Evolutionary conservation across 164 flowering plant species (phyloP), one percentile per base, ranked within the genome.

Genomic region (Chimonanthus praecox): DNA sequence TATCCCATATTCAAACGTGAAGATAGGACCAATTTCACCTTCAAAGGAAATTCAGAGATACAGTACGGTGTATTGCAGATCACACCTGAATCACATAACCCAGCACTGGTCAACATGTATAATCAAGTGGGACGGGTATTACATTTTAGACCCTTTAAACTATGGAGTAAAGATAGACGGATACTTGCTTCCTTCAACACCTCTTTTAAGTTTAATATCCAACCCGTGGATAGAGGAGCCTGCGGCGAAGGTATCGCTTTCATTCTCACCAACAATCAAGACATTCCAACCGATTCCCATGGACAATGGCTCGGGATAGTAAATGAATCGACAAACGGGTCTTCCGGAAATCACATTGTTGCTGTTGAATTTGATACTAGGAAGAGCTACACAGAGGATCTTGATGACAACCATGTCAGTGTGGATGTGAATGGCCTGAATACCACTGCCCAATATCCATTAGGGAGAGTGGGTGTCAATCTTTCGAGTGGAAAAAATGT

Each of bases 221-320:
- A 13, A 1, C 72, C 74, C 8, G 48, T 0, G 33, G 33, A 74
- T 47, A 65, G 77, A 0, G 3, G 6, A n/a, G 79, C 84, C 7
- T 80, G 78, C 0, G 90, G 88, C 2, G 88, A 85, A 76, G 88
- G 90, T 45, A 4, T 87, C 62, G 84, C 88, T 63, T 87, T 87
- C 72, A 64, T 87, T 18, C 43, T 87, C 16, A 54, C 86, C 3
- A 10, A 33, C 46, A 3, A 65, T 3, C 11, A 5, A 11, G 68
- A 65, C 5, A 3, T 33, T 33, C 88, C 88, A 1, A 74, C 58
- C 0, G 72, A 81, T 20, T 76, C 83, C 7, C 47, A 5, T 3
- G 87, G 86, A 11, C 80, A 81, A 0, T 80, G 47, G 58, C 75
- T 89, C 3, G 91, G 88, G 44, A 75, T 89, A 1, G 78, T 82